These are phyloP conservation scores for Chimonanthus salicifolius DNA, from an alignment of 164 flowering plant genomes.

Conservation along the genomic window DNA sequence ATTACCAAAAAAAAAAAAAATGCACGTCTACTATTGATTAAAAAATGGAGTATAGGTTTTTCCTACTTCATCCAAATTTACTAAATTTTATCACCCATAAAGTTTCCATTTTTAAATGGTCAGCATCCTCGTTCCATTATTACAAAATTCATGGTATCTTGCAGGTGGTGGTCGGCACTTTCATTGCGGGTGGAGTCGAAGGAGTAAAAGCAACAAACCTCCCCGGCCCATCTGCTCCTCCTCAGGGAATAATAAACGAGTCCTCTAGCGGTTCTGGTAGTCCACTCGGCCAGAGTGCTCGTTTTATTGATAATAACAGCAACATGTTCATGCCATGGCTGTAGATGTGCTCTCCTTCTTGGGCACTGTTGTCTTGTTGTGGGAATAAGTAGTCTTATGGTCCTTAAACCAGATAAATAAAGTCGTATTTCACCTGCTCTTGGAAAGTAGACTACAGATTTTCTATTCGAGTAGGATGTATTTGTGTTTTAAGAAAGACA, in stretches of 20 bases:
- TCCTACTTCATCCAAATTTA: neutral
- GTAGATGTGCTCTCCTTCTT: neutral
- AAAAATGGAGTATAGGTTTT: too few species aligned
- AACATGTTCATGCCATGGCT: too few species aligned
- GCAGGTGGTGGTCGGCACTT: slow-evolving; percentile 87
- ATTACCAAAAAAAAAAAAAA: too few species aligned
- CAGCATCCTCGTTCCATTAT: neutral
- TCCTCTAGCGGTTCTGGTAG: slow-evolving; percentile 47
- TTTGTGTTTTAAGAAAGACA: too few species aligned
- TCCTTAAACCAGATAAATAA: too few species aligned
- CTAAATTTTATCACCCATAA: neutral
- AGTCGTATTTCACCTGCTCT: too few species aligned
- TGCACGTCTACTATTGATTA: too few species aligned
- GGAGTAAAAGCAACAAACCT: slow-evolving; percentile 34
- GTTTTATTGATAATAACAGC: too few species aligned
- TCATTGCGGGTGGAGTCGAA: slow-evolving; percentile 47
- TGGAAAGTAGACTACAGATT: too few species aligned
- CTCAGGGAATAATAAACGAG: slow-evolving; percentile 10
- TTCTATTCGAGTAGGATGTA: too few species aligned
- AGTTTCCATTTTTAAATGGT: neutral
- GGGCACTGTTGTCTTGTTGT: too few species aligned
- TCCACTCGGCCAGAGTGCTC: slow-evolving; percentile 65
- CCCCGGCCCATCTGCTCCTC: slow-evolving; percentile 38
- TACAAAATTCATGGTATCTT: neutral
- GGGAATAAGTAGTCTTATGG: too few species aligned